Evolutionary conservation across 23 red algal genomes (phyloP), one percentile per base, ranked within the genome.

Genomic region (Gracilariopsis chorda): DNA sequence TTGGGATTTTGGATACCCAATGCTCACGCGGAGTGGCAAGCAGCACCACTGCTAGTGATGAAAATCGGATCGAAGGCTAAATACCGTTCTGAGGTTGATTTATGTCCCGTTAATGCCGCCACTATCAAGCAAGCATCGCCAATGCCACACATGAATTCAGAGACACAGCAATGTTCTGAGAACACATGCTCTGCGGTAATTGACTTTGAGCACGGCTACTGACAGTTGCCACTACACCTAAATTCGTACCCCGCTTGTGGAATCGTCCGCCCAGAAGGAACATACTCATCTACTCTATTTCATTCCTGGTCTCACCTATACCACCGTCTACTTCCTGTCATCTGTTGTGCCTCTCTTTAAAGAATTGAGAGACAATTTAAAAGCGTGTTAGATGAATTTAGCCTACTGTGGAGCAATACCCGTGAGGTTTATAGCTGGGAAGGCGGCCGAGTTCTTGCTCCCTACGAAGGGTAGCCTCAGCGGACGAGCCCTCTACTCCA

Each of bases 371-470:
- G 75, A 8, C n/a, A 51, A 80, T 11, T 5, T 80, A 19, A 80
- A 80, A 28, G 43, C 75, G 46, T 80, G 75, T 7, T 80, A 24
- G 75, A 80, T 28, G 75, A 80, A 29, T 80, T 80, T 57, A 80
- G 7, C 12, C 75, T 80, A 51, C 24, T 39, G 75, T 48, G n/a
- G n/a, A n/a, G n/a, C n/a, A n/a, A n/a, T n/a, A n/a, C n/a, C n/a
- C n/a, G n/a, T n/a, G n/a, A n/a, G n/a, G n/a, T n/a, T n/a, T n/a
- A n/a, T n/a, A n/a, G n/a, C n/a, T n/a, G n/a, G n/a, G n/a, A n/a
- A n/a, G n/a, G n/a, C n/a, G n/a, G n/a, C n/a, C n/a, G n/a, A n/a
- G n/a, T n/a, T n/a, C n/a, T n/a, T n/a, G n/a, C n/a, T n/a, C n/a
- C n/a, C n/a, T n/a, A n/a, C n/a, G n/a, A n/a, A n/a, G n/a, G n/a